Percentiles rank a stretch among this genome's conserved stretches.
These are phyloP conservation scores for Pyrenochaeta sp. DNA, from an alignment of 2,329 filamentous ascomycete species.

Conservation along the genomic window DNA sequence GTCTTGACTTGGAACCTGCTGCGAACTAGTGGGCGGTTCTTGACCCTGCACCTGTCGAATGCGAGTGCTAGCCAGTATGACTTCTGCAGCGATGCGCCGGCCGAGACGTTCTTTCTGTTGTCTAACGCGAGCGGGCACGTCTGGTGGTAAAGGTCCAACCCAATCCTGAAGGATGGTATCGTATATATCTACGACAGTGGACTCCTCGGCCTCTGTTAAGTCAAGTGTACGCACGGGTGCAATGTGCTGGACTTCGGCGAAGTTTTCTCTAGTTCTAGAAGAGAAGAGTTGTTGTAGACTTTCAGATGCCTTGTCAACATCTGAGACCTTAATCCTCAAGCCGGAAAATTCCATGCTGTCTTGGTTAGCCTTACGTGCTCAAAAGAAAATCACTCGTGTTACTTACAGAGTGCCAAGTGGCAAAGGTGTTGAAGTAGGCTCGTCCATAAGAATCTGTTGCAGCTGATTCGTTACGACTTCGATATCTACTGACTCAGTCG, in stretches of 20 bases:
- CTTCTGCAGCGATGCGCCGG: conserved; percentile 47
- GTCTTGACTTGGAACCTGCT: conserved; percentile 16
- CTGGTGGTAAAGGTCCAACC: conserved; percentile 39
- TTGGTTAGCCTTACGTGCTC: conserved; percentile 8
- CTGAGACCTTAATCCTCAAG: conserved; percentile 26
- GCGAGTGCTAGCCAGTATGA: conserved; percentile 47
- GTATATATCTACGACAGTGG: conserved; percentile 37
- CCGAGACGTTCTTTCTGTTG: conserved; percentile 43
- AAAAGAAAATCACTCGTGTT: too few relatives aligned
- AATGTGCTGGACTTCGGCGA: conserved; percentile 23
- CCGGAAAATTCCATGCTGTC: conserved; percentile 33
- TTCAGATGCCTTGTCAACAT: conserved; percentile 43
- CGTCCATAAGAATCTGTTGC: conserved; percentile 18
- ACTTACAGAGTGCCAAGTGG: conserved; percentile 37
- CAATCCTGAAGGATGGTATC: conserved; percentile 43
- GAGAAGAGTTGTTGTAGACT: conserved; percentile 29
- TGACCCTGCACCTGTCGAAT: conserved; percentile 16
- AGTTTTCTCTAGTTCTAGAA: not conserved
- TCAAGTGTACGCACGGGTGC: conserved; percentile 24
- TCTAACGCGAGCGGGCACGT: conserved; percentile 35
- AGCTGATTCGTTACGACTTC: conserved; percentile 20
- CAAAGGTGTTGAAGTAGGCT: conserved; percentile 7
- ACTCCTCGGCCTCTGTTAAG: conserved; percentile 12
- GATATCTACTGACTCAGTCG: conserved; percentile 16
- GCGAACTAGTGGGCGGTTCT: conserved; percentile 15